Base-by-base conservation (phyloP, 202 grass and related monocot species). In the Schoenoplectus tabernaemontani region DNA sequence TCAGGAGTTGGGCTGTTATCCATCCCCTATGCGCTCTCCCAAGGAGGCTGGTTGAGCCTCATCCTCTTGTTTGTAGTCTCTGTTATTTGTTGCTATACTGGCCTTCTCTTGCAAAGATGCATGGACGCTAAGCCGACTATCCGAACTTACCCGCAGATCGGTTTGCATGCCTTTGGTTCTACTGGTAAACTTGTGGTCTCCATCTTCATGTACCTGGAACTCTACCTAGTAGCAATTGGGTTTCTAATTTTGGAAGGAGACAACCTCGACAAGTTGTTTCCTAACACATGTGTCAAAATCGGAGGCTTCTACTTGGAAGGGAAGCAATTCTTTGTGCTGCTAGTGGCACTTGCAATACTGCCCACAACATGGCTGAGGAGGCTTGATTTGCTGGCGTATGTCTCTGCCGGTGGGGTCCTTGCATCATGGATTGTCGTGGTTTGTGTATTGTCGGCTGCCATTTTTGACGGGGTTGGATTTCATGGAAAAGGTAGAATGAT, bases 201-300 rank as follows among this genome's bases (percentile, higher is more conserved):
- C 0, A 58, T 83, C 16, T 89, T 86, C 83, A 87, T 93, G 81
- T 97, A 93, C 85, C 79, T 90, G 12, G 93, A 93, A 86, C 93
- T 97, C 78, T 97, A 93, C 86, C 83, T 97, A 59, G 89, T 97
- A 15, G 87, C 93, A 41, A 44, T 88, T 41, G 91, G 93, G 1
- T 97, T 97, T 81, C 60, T 97, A 20, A 97, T 97, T 41, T 84
- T 97, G 15, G 90, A 91, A 19, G 93, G 93, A 10, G 93, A 97
- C 68, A 97, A 93, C 85, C 72, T 97, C 0, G 68, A 97, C 82
- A 97, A 97, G 50, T 73, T 97, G 9, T 93, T 97, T 77, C 93
- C 93, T 1, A 81, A 84, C 81, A 63, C 83, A 3, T 85, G 22
- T 56, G 77, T 92, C 62, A 38, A 47, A 47, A 41, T 93, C 32